Evolutionary conservation across 2,329 filamentous ascomycete species (phyloP).

Genomic region (Karstenula rhodostoma): DNA sequence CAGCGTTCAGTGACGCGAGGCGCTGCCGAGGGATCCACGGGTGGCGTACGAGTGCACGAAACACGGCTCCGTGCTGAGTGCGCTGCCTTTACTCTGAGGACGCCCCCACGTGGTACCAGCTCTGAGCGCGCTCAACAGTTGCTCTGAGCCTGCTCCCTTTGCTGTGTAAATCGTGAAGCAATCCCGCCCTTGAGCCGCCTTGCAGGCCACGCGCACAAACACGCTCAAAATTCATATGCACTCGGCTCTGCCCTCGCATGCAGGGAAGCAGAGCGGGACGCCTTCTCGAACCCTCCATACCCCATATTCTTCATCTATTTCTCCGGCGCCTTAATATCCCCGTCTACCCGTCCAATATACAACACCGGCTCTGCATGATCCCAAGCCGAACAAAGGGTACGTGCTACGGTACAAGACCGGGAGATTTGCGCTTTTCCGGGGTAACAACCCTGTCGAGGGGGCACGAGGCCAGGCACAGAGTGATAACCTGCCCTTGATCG

Average conservation of each 20-base stretch:
- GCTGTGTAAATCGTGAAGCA: neutral
- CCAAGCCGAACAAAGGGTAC: conserved; percentile 24
- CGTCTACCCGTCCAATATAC: conserved; percentile 42
- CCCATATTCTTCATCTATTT: conserved; percentile 45
- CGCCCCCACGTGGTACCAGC: conserved; percentile 4
- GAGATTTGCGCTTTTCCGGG: conserved; percentile 44
- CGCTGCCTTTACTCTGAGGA: neutral
- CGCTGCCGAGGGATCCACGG: conserved; percentile 30
- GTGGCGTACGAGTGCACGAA: conserved; percentile 36
- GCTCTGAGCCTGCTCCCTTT: neutral
- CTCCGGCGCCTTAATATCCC: conserved; percentile 38
- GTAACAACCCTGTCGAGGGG: conserved; percentile 35
- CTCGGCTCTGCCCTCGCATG: conserved; percentile 8
- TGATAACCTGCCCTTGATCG: conserved; percentile 26
- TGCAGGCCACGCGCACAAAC: conserved; percentile 18
- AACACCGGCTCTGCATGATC: conserved; percentile 25
- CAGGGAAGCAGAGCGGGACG: conserved; percentile 36
- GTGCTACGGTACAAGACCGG: conserved; percentile 38
- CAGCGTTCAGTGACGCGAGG: conserved; percentile 24
- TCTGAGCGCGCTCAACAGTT: neutral
- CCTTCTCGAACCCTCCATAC: conserved; percentile 38
- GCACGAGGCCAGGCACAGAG: conserved; percentile 31
- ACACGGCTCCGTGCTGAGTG: conserved; percentile 34
- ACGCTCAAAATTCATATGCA: conserved; percentile 15
- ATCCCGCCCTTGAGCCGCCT: neutral